Evolutionary conservation across 768 basidiomycete species (phyloP), one percentile per base, ranked within the genome.

Genomic region (Hericium rajendrae): DNA sequence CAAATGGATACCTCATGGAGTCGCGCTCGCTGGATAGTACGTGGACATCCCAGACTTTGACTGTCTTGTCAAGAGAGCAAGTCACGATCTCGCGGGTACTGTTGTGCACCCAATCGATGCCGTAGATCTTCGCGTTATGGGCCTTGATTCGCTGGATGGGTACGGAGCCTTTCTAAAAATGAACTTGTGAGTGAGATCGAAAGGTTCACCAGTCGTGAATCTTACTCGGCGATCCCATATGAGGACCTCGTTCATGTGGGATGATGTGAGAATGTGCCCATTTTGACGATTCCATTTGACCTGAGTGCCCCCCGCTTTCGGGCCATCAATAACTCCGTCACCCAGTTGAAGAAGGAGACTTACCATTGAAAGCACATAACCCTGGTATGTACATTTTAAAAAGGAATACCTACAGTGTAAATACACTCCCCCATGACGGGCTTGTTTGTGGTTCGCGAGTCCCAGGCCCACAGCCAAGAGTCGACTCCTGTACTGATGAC

Each of bases 221-320:
- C 26, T 72, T 64, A 94, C 94, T 62, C 95, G 79, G 58, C 91
- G 81, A 69, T 99, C 97, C 97, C 97, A 99, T 18, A 98, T 84
- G 38, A 92, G 73, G 0, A 98, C 88, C 64, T 88, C 81, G 61
- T 90, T 86, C 53, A 82, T 78, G 67, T 98, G 95, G 1, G 92
- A 85, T 1, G 92, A 94, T 0, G 97, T 95, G 0, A 99, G 76
- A 5, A 95, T 72, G 59, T 97, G 84, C 3, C 84, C 79, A 64
- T 97, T 86, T 65, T 85, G 83, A 12, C 90, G 78, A 67, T 95
- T 98, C 92, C 93, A 99, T 70, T 98, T 98, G 57, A 98, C 92
- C 69, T 99, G 95, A 0, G 95, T 97, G 1, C 90, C 92, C 13
- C 81, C 85, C 16, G 85, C 91, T 91, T 60, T 43, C 39, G 20